Evolutionary conservation across 257 asterid genomes (phyloP).

Genomic region (Leptodermis oblonga): DNA sequence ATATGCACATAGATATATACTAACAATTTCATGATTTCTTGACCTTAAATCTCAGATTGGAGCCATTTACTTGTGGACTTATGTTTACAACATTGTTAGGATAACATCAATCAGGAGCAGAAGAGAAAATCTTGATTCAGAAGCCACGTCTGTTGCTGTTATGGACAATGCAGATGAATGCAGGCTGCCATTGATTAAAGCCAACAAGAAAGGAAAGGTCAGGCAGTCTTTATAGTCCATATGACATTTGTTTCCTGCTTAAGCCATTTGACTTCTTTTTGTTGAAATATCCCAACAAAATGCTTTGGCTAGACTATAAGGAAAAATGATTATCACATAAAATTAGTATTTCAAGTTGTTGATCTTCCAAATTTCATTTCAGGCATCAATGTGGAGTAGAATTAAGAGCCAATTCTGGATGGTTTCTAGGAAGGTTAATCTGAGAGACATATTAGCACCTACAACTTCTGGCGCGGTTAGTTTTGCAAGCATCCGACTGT

Average conservation of each 20-base stretch:
- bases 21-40: no score
- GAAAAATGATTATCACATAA: no score
- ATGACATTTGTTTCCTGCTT: no score
- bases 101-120: conserved; percentile 3
- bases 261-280: no score
- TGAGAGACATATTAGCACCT: conserved; percentile 22
- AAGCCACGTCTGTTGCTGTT: conserved; percentile 2
- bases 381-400: not conserved
- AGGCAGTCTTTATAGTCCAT: not conserved
- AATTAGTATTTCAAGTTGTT: not conserved
- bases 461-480: conserved; percentile 21
- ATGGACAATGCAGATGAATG: not conserved
- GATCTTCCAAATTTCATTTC: not conserved
- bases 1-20: no score
- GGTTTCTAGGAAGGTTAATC: conserved; percentile 14
- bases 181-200: not conserved
- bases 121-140: not conserved
- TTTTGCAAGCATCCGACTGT: not conserved
- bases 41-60: conserved; percentile 23
- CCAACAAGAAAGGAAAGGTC: not conserved
- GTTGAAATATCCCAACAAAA: no score
- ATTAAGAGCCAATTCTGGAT: not conserved
- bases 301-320: no score
- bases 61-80: conserved; percentile 19
- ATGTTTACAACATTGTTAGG: conserved; percentile 15